Base-by-base conservation (phyloP, 352 stramenopile genomes). In the Phytopythium aichiense region DNA sequence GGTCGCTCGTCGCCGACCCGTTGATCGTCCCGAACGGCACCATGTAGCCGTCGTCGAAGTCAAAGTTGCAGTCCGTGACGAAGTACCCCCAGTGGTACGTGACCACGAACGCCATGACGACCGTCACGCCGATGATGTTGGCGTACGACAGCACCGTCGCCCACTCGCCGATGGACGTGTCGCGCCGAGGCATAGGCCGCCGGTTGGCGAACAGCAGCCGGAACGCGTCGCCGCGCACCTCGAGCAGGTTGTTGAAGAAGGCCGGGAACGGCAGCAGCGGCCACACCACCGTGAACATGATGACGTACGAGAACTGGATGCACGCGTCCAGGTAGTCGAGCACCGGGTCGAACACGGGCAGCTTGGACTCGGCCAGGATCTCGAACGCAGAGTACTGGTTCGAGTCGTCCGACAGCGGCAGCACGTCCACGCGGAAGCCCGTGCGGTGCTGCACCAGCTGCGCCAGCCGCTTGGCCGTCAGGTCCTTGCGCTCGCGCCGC, bases 241-340 rank as follows among this genome's bases (percentile, higher is more conserved):
- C 87, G 15, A 96, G 59, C n/a, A 96, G 48, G 56, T 94, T 94
- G 61, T 94, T 93, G 60, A 91, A 69, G 51, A 92, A 93, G n/a
- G 88, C 88, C 25, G 86, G 84, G 43, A 95, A 81, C 37, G 88
- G 88, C 56, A 96, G 61, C 45, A 96, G 64, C n/a, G 86, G 86
- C 88, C 88, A 96, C 60, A 94, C 88, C 11, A 92, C 86, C 5
- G 86, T 95, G 58, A 96, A 96, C 88, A 96, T 96, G 65, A 94
- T 76, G 56, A 96, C 83, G 63, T 95, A 96, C 7, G 86, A 94
- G 57, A 96, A 93, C 70, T 96, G 88, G 58, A 96, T 94, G 62
- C 83, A 89, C 9, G 87, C 82, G 64, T 94, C 86, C 61, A 96
- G 64, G 61, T 96, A 96, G 68, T 96, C 88, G 38, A 93, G 69